Evolutionary conservation across 2,329 filamentous ascomycete genomes (phyloP).

Genomic region (Myriosclerotinia scirpicola): DNA sequence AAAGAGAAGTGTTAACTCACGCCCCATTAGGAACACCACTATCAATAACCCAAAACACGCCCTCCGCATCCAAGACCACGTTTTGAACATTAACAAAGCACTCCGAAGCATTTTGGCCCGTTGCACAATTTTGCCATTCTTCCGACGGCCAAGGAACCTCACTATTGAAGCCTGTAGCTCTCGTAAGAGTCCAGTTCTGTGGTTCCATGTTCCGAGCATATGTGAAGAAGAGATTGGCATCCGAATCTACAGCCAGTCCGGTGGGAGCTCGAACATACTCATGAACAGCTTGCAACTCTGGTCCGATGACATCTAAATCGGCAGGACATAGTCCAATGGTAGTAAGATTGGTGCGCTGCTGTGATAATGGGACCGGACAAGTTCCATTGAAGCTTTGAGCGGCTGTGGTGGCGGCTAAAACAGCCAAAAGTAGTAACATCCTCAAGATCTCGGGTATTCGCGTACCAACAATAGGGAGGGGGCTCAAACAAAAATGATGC

Average conservation of each 20-base stretch:
- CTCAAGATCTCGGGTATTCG: not conserved
- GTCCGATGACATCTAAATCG: slow-evolving; percentile 11
- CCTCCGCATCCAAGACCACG: slow-evolving; percentile 2
- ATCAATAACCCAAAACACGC: slow-evolving; percentile 3
- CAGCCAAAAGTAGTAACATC: slow-evolving; percentile 3
- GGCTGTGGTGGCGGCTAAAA: not conserved
- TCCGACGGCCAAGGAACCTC: slow-evolving; percentile 14
- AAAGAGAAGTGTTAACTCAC: not conserved
- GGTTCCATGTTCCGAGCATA: slow-evolving; percentile 11
- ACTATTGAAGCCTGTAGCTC: slow-evolving; percentile 1
- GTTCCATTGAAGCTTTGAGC: not conserved
- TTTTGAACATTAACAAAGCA: slow-evolving; percentile 10
- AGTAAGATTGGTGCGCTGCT: not conserved
- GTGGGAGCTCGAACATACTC: not conserved
- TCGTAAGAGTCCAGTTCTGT: slow-evolving; percentile 6
- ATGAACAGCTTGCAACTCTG: slow-evolving; percentile 3
- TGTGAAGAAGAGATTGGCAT: slow-evolving; percentile 9
- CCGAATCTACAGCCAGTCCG: not conserved
- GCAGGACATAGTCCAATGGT: not conserved
- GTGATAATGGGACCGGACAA: not conserved
- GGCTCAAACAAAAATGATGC: not conserved
- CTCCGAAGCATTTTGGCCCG: slow-evolving; percentile 7
- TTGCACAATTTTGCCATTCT: slow-evolving; percentile 6
- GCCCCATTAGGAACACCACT: slow-evolving; percentile 10
- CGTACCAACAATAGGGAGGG: not conserved